A percentile compares a stretch with the other conserved stretches of the same genome.
Conservation (phyloP, 2,329 filamentous ascomycete genomes). For the Aspergillus melleus region DNA sequence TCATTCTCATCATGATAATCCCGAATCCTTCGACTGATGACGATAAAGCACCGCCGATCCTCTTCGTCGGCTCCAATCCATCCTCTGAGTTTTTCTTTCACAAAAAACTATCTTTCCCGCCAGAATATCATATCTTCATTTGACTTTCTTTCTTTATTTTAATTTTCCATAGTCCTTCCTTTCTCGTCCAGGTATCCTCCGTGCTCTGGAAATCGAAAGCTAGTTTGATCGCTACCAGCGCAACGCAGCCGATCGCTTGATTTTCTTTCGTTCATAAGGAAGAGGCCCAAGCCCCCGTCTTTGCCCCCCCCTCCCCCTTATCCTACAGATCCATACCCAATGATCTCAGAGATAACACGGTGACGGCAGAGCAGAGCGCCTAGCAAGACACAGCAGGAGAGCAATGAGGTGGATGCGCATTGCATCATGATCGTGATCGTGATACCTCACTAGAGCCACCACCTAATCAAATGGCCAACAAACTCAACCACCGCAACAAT, state of each 20-base stretch:
- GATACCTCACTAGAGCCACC: background rate
- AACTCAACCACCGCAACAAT: background rate
- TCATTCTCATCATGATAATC: background rate
- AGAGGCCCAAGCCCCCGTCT: background rate
- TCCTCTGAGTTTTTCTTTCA: too few relatives aligned
- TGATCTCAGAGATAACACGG: background rate
- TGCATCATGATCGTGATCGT: background rate
- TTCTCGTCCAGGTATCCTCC: too few relatives aligned
- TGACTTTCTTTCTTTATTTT: background rate
- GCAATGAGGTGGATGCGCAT: background rate
- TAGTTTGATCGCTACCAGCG: background rate
- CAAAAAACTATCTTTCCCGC: background rate
- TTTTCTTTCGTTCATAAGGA: background rate
- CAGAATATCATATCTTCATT: background rate
- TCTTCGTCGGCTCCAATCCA: background rate
- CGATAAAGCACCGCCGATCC: constrained; percentile 11
- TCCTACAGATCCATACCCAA: background rate
- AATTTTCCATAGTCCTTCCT: too few relatives aligned
- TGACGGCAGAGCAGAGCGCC: background rate
- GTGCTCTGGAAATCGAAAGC: background rate
- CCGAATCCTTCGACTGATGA: background rate
- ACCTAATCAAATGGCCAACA: background rate
- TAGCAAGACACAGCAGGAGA: background rate
- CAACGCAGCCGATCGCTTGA: background rate
- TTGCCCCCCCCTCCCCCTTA: background rate